These are phyloP conservation scores for Artomyces pyxidatus DNA, from an alignment of 768 basidiomycete genomes.

Conservation along the genomic window DNA sequence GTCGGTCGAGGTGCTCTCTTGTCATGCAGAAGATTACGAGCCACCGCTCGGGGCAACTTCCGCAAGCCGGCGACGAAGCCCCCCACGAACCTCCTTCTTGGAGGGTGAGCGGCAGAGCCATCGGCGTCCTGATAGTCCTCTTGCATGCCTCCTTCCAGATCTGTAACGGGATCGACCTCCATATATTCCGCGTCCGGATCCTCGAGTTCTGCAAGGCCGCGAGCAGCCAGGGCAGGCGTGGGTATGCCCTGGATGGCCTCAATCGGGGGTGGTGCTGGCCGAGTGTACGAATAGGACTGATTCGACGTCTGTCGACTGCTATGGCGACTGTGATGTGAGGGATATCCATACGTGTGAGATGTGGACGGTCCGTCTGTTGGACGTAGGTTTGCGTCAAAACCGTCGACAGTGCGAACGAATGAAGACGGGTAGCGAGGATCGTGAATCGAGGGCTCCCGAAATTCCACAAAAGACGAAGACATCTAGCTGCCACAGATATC, in stretches of 20 bases:
- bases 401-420: too few relatives aligned
- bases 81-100: slow-evolving; percentile 11
- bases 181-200: slow-evolving; percentile 9
- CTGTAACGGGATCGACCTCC: slow-evolving; percentile 6
- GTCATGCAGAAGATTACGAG: slow-evolving; percentile 7
- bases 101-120: neutral
- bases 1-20: neutral
- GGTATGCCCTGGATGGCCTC: slow-evolving; percentile 5
- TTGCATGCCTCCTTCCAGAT: neutral
- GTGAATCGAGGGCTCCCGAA: too few relatives aligned
- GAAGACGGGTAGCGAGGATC: too few relatives aligned
- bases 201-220: slow-evolving; percentile 3
- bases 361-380: slow-evolving; percentile 2
- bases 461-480: too few relatives aligned
- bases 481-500: too few relatives aligned
- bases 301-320: slow-evolving; percentile 6
- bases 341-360: neutral
- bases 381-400: too few relatives aligned
- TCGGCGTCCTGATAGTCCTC: slow-evolving; percentile 4
- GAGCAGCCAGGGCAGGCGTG: neutral
- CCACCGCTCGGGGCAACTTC: slow-evolving; percentile 10
- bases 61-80: slow-evolving; percentile 11
- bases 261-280: slow-evolving; percentile 3
- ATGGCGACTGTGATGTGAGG: slow-evolving; percentile 9
- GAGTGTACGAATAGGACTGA: slow-evolving; percentile 4